These are phyloP conservation scores for Cupressus sempervirens DNA, from an alignment of 75 land plant genomes.

Conservation along the genomic window DNA sequence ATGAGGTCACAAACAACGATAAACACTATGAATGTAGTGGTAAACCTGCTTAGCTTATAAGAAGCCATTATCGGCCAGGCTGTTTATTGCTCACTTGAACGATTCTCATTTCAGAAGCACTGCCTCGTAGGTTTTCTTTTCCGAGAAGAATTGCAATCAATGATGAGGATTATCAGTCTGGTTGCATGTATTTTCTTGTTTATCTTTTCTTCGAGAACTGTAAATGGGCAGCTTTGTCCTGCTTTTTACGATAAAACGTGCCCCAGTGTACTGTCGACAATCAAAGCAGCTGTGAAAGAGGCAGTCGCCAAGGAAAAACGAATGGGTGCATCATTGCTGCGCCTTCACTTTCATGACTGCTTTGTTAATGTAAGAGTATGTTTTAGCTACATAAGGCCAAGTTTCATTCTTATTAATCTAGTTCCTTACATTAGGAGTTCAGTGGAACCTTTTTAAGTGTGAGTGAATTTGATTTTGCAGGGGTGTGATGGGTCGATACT, in stretches of 20 bases:
- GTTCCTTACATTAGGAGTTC: background rate
- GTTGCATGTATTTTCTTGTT: background rate
- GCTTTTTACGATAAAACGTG: constrained; percentile 30
- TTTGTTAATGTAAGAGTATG: constrained; percentile 21
- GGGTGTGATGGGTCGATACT: constrained; percentile 24
- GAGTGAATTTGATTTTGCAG: background rate
- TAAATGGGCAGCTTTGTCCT: constrained; percentile 19
- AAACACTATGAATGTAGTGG: too few relatives aligned
- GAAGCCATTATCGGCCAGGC: too few relatives aligned
- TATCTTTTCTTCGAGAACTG: background rate
- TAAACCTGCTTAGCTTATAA: too few relatives aligned
- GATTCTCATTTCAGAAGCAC: too few relatives aligned
- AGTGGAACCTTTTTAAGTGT: background rate
- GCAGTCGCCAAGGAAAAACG: constrained; percentile 29
- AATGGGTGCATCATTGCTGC: constrained; percentile 25
- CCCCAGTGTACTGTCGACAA: constrained; percentile 26
- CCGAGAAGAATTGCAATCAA: background rate
- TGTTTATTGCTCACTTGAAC: too few relatives aligned
- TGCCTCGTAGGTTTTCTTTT: too few relatives aligned
- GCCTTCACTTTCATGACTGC: constrained; percentile 35
- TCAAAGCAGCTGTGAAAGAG: constrained; percentile 17
- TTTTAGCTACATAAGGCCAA: too few relatives aligned
- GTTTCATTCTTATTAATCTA: too few relatives aligned
- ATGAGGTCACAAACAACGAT: too few relatives aligned
- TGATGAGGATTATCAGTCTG: background rate